These are phyloP conservation scores for Setaria viridis DNA, from an alignment of 202 grass and related monocot genomes.

Conservation along the genomic window DNA sequence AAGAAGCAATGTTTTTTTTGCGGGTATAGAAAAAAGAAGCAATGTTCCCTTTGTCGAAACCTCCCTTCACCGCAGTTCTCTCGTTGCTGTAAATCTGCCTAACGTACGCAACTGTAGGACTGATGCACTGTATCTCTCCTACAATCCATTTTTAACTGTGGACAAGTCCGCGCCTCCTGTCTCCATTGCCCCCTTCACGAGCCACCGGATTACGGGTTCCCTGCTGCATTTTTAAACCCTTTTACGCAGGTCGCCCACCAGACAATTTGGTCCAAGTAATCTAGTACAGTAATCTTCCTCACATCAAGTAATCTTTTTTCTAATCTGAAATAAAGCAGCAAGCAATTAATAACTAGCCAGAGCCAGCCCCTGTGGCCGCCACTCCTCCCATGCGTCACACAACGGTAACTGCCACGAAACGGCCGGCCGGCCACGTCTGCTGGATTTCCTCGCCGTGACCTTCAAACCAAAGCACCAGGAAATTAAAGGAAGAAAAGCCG, in stretches of 20 bases:
- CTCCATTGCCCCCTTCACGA: not conserved
- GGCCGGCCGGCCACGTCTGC: conserved; percentile 9
- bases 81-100: not conserved
- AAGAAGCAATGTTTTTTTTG: no score
- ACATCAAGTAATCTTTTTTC: not conserved
- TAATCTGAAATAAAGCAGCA: not conserved
- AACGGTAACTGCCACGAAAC: conserved; percentile 31
- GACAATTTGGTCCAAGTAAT: conserved; percentile 23
- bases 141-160: not conserved
- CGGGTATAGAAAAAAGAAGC: no score
- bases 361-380: conserved; percentile 21
- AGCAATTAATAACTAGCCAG: not conserved
- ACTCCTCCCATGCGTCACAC: conserved; percentile 35
- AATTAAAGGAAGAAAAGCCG: not conserved
- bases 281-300: not conserved
- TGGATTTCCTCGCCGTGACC: conserved; percentile 42
- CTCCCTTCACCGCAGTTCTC: not conserved
- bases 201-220: conserved; percentile 7
- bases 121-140: not conserved
- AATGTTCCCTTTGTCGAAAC: not conserved
- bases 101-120: not conserved
- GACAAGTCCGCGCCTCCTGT: not conserved
- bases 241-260: not conserved
- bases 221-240: conserved; percentile 27
- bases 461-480: conserved; percentile 49